Conservation (phyloP, 2,329 filamentous ascomycete species). For the Gliomastix tumulicola region DNA sequence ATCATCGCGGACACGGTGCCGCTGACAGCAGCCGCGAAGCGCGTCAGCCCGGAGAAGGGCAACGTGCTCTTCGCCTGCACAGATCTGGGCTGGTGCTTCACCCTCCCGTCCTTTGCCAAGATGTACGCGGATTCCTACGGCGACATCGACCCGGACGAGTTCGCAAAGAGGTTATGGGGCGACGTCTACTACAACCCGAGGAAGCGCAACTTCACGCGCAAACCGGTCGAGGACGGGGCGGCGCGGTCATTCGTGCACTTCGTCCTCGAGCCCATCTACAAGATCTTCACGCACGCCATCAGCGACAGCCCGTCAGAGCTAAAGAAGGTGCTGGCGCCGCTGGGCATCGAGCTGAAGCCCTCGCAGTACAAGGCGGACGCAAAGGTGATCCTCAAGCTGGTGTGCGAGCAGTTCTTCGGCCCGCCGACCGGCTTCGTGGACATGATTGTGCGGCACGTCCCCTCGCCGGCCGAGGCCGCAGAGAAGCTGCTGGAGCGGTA, state of each 20-base stretch:
- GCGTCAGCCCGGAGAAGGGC: constrained; percentile 90
- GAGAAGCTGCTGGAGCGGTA: constrained; percentile 73
- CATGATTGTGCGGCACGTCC: constrained; percentile 86
- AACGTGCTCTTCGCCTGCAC: constrained; percentile 97
- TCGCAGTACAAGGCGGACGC: constrained; percentile 89
- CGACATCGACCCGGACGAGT: constrained; percentile 74
- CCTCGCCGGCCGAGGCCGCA: constrained; percentile 76
- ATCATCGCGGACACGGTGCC: constrained; percentile 85
- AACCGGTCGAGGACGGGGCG: constrained; percentile 71
- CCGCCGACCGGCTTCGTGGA: constrained; percentile 86
- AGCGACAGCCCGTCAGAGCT: constrained; percentile 83
- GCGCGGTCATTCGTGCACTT: constrained; percentile 91
- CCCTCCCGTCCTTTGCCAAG: constrained; percentile 84
- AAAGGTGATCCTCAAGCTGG: constrained; percentile 77
- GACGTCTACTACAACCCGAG: constrained; percentile 93
- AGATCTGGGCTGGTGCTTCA: constrained; percentile 95
- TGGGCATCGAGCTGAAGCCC: constrained; percentile 85
- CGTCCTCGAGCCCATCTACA: constrained; percentile 94
- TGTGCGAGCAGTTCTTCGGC: constrained; percentile 94
- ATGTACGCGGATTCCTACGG: constrained; percentile 92
- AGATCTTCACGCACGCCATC: constrained; percentile 91
- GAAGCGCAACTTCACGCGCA: constrained; percentile 87
- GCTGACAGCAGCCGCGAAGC: constrained; percentile 67
- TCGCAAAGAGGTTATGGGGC: constrained; percentile 83
- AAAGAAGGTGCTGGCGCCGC: constrained; percentile 65